These are phyloP conservation scores for Phlebiopsis flavidoalba DNA, from an alignment of 768 basidiomycete genomes.

Conservation along the genomic window DNA sequence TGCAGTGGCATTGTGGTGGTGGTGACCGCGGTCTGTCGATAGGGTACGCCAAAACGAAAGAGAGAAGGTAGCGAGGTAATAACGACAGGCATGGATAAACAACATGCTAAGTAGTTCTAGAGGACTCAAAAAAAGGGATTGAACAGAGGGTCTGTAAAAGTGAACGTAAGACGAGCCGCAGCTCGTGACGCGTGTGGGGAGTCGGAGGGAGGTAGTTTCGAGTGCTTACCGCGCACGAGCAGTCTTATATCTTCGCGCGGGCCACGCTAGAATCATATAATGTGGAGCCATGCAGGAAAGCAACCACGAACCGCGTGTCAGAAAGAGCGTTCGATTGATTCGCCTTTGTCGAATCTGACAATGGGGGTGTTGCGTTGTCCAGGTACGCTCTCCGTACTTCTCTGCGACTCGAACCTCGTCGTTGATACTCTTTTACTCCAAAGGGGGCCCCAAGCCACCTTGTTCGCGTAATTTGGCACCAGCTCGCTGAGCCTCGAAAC, in stretches of 20 bases:
- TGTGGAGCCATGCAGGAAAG: background rate
- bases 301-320: background rate
- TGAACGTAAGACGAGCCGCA: slow-evolving; percentile 4
- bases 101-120: slow-evolving; percentile 7
- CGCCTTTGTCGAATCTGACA: background rate
- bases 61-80: slow-evolving; percentile 24
- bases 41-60: slow-evolving; percentile 25
- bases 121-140: background rate
- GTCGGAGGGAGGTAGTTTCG: background rate
- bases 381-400: background rate
- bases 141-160: background rate
- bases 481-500: background rate
- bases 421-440: background rate
- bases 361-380: background rate
- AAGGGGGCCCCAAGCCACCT: no score
- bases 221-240: background rate
- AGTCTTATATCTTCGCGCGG: background rate
- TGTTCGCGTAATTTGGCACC: background rate
- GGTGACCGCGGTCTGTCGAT: slow-evolving; percentile 43
- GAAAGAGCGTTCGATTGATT: background rate
- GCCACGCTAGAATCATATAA: background rate
- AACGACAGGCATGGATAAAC: slow-evolving; percentile 29
- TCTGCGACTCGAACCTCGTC: background rate
- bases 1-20: slow-evolving; percentile 45
- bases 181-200: background rate